Base-by-base conservation (phyloP, 2,329 filamentous ascomycete species). In the Penicillium sp. region DNA sequence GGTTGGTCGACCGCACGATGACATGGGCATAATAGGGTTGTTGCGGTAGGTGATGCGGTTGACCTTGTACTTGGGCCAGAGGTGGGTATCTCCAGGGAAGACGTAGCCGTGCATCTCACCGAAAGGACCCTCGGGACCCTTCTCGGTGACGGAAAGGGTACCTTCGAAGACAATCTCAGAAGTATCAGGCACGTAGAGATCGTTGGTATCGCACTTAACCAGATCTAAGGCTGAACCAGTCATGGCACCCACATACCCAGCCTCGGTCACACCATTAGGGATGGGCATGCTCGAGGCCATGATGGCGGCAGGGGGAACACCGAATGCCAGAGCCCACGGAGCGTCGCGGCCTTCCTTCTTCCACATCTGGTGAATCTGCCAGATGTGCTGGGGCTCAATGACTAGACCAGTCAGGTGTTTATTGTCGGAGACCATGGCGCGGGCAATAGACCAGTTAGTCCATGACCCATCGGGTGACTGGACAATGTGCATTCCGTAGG, bases 141-240 rank as follows among this genome's bases (percentile, higher is more conserved):
- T 77, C 42, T 82, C 75, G 0, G 73, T 73, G 5, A 77, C 67
- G 0, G 78, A 82, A 14, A 78, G 58, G 0, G 73, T 76, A 3
- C 81, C 80, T 53, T 83, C 80, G 1, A 83, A 65, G 0, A 83
- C 75, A 47, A 83, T 82, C 60, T 83, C 80, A 0, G 70, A 63
- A 52, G 75, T 80, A 0, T 80, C 80, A 0, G 81, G 80, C 1
- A 83, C 79, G 4, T 71, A 62, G 0, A 83, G 62, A 25, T 76
- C 70, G 53, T 79, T 83, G 0, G 75, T 79, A n/a, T 82, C 80
- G 52, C 80, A 82, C 59, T 81, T 82, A 35, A 80, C 75, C 0
- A 83, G 59, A 31, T 82, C 76, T 6, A 82, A 53, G 0, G 80
- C 67, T 0, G 64, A 56, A 2, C 80, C 79, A 1, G 71, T 71